Base-by-base conservation (phyloP, 1,284 basidiomycete genomes). In the Fereydounia khargensis region DNA sequence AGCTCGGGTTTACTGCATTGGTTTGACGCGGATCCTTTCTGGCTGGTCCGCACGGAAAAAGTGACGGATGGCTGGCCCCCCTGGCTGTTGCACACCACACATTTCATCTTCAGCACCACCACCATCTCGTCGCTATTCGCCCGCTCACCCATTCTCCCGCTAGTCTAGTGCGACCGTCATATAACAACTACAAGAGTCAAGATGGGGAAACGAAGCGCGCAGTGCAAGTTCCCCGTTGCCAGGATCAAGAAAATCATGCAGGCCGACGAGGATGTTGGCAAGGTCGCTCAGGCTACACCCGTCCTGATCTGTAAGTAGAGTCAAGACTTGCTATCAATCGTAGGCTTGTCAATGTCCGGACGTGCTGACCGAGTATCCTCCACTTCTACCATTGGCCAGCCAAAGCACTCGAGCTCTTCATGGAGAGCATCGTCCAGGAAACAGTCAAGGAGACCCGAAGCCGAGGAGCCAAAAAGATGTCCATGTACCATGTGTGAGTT, bases 181-280 rank as follows among this genome's bases (percentile, higher is more conserved):
- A n/a, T n/a, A n/a, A n/a, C n/a, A n/a, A n/a, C n/a, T n/a, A n/a
- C n/a, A n/a, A n/a, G n/a, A 8, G 10, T 14, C 27, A 55, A 42
- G 34, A 74, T 74, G 73, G 73, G 68, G 22, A 68, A 68, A 31
- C 62, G 69, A 17, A 63, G 61, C 8, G 56, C 61, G 30, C 55
- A 66, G 27, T 57, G 58, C 59, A 74, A 74, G 39, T 75, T 75
- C 30, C 73, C 73, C 24, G 72, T 75, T 6, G 94, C 94, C 6
- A 84, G 94, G 43, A 98, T 97, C 80, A 98, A 97, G 82, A 91
- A 92, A 80, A 96, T 98, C 54, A 98, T 98, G 90, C 94, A 98
- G 80, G 91, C 94, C 76, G 94, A 99, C 76, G 95, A 99, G 75
- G 94, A 99, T 76, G 94, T 98, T 14, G 94, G 95, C 46, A 99